Conservation (phyloP, 1,284 basidiomycete genomes). For the Dichomitus squalens region DNA sequence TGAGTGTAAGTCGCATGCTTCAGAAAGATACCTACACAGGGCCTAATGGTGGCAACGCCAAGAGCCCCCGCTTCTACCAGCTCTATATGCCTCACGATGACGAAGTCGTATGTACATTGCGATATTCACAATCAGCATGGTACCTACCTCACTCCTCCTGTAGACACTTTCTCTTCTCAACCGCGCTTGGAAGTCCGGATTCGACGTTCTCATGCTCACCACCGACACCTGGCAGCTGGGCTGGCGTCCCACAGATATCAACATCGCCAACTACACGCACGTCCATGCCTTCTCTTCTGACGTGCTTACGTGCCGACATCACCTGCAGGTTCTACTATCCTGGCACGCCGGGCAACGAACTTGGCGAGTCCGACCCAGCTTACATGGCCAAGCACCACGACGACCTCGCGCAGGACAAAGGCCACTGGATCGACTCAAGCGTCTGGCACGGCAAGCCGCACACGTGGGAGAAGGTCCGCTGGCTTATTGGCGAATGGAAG, state of each 20-base stretch:
- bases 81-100: slow-evolving; percentile 63
- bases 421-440: slow-evolving; percentile 55
- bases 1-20: not conserved
- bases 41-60: slow-evolving; percentile 39
- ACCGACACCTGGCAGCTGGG: slow-evolving; percentile 66
- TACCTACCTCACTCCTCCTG: not conserved
- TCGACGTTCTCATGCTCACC: slow-evolving; percentile 56
- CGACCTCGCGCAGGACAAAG: slow-evolving; percentile 47
- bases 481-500: slow-evolving; percentile 46
- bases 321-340: slow-evolving; percentile 43
- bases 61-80: slow-evolving; percentile 58
- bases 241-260: slow-evolving; percentile 60
- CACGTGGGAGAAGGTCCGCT: slow-evolving; percentile 56
- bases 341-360: slow-evolving; percentile 45
- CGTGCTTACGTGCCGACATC: not conserved
- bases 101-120: slow-evolving; percentile 38
- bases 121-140: not conserved
- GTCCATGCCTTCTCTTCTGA: slow-evolving; percentile 13
- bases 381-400: slow-evolving; percentile 53
- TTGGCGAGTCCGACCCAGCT: slow-evolving; percentile 54
- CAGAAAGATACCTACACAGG: slow-evolving; percentile 16
- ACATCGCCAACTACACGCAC: slow-evolving; percentile 52
- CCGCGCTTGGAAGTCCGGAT: slow-evolving; percentile 51
- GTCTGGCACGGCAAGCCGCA: slow-evolving; percentile 64
- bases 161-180: slow-evolving; percentile 49